Evolutionary conservation across 2,329 filamentous ascomycete genomes (phyloP).

Genomic region (Colletotrichum melonis): DNA sequence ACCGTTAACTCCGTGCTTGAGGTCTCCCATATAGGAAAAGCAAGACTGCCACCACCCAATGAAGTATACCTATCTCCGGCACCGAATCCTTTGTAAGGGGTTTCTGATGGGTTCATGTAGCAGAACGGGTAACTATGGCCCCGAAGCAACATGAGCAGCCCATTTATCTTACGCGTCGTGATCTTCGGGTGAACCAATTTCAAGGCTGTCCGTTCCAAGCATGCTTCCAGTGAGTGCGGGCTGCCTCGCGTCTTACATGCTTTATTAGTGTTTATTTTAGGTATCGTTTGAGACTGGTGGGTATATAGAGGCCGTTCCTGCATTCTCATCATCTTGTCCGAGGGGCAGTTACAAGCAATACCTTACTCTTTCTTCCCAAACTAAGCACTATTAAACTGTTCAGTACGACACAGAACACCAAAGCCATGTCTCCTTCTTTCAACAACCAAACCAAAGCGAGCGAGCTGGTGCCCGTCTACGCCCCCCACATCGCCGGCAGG

Average conservation of each 20-base stretch:
- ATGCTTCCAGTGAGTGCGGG: too few species aligned
- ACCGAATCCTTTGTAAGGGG: too few species aligned
- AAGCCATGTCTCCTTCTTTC: conserved; percentile 10
- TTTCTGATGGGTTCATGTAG: too few species aligned
- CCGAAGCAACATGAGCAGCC: too few species aligned
- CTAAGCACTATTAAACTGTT: background rate
- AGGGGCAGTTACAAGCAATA: background rate
- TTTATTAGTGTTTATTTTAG: too few species aligned
- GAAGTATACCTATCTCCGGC: background rate
- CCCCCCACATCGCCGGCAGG: conserved; percentile 47
- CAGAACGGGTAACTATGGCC: too few species aligned
- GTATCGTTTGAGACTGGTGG: too few species aligned
- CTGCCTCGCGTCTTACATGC: too few species aligned
- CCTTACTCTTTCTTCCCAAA: background rate
- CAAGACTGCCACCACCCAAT: background rate
- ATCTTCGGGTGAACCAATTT: too few species aligned
- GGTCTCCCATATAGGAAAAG: background rate
- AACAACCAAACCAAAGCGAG: conserved; percentile 37
- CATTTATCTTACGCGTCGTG: too few species aligned
- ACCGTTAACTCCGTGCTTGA: background rate
- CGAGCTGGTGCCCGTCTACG: conserved; percentile 44
- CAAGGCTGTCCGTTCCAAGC: too few species aligned
- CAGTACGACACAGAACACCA: background rate
- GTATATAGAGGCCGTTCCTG: background rate
- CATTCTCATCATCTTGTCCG: too few species aligned